Evolutionary conservation across 2,329 filamentous ascomycete genomes (phyloP), one percentile per base, ranked within the genome.

Genomic region (Venturia aucupariae): DNA sequence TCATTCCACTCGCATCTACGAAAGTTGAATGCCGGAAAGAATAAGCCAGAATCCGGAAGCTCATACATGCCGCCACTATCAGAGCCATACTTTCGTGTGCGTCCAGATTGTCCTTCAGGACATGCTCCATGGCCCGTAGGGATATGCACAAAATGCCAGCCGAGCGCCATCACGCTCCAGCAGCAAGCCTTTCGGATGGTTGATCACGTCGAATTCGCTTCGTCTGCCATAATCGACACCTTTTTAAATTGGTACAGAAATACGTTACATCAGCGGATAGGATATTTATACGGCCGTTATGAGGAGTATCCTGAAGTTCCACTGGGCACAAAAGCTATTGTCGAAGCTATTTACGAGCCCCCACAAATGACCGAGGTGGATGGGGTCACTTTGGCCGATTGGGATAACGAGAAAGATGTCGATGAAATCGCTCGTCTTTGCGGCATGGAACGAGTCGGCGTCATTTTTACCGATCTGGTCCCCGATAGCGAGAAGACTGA

Each of bases 111-210:
- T 72, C 93, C 95, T 0, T 92, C 92, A 0, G 94, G 94, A 2
- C 94, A 99, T 76, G 88, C 92, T 22, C 85, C 88, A 51, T 99
- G 94, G 87, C 94, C 94, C 3, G 92, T 95, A 70, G 94, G 94
- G 19, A 97, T 99, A 68, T 99, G 94, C 79, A 95, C 90, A 65
- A 99, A 97, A 75, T 99, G 94, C 71, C 95, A 99, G 73, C 94
- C 94, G 8, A 96, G 93, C 68, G 93, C 94, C 64, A 99, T 99
- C 72, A 96, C 91, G 13, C 79, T 99, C 63, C 92, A 97, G 73
- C 91, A 92, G 5, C 94, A 99, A 75, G 83, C 88, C 24, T 99
- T 93, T 75, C 90, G 94, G 62, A 97, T 94, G 90, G 92, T 99
- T 3, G 94, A 99, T 71, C 94, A 99, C 74, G 94, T 99, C 67